Evolutionary conservation across 805 yeast species (phyloP).

Genomic region (Yarrowia hollandica): DNA sequence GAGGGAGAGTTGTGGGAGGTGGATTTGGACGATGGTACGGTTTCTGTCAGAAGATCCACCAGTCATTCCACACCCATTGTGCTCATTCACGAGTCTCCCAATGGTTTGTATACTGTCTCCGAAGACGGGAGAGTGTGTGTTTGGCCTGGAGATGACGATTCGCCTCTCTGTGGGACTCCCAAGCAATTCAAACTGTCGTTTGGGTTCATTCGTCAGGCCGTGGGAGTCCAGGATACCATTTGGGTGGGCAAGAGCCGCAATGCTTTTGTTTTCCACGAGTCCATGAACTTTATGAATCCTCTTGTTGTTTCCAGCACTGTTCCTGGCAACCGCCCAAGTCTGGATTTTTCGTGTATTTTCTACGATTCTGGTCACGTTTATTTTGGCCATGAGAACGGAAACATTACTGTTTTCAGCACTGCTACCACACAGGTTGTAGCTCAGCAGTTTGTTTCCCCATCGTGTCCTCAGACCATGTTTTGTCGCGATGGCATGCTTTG

Average conservation of each 20-base stretch:
- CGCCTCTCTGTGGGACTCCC: slow-evolving; percentile 35
- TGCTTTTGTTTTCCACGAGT: slow-evolving; percentile 41
- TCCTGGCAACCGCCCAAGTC: slow-evolving; percentile 9
- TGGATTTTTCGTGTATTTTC: slow-evolving; percentile 41
- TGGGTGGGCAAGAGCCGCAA: slow-evolving; percentile 43
- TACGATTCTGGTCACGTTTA: slow-evolving; percentile 38
- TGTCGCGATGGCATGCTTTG: slow-evolving; percentile 41
- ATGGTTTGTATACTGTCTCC: slow-evolving; percentile 42
- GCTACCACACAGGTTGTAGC: slow-evolving; percentile 35
- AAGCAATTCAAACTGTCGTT: slow-evolving; percentile 38
- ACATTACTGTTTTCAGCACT: slow-evolving; percentile 39
- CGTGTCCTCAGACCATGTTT: slow-evolving; percentile 36
- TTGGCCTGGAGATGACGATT: slow-evolving; percentile 39
- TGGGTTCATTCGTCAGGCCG: slow-evolving; percentile 35
- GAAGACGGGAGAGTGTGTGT: slow-evolving; percentile 43
- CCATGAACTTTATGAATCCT: slow-evolving; percentile 32
- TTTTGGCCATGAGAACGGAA: slow-evolving; percentile 47
- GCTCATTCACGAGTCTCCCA: slow-evolving; percentile 31
- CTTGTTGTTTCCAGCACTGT: slow-evolving; percentile 35
- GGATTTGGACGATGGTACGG: slow-evolving; percentile 29
- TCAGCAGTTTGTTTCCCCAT: slow-evolving; percentile 40
- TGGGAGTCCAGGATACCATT: slow-evolving; percentile 35
- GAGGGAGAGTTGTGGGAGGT: slow-evolving; percentile 42
- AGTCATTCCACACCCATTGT: slow-evolving; percentile 35
- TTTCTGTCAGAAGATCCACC: slow-evolving; percentile 34